These are phyloP conservation scores for Corchorus olitorius DNA, from an alignment of 345 rosid genomes.

Conservation along the genomic window DNA sequence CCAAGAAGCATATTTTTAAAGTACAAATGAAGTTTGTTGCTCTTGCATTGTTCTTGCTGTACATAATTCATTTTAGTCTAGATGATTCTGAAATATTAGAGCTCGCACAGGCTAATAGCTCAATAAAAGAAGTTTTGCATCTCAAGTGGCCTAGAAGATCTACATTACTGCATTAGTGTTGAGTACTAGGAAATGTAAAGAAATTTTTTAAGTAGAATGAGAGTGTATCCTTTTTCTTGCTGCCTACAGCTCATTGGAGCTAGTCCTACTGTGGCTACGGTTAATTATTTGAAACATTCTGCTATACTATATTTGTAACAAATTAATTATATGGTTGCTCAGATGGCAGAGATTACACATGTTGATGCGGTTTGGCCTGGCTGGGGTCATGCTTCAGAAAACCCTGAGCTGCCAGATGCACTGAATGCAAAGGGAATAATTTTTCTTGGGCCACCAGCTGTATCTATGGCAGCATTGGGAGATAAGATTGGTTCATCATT, in stretches of 20 bases:
- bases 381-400: slow-evolving; percentile 99
- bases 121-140: neutral
- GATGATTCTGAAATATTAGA: neutral
- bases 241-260: neutral
- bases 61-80: neutral
- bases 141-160: neutral
- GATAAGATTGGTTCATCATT: slow-evolving; percentile 99
- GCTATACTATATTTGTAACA: slow-evolving; percentile 14
- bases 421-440: slow-evolving; percentile 75
- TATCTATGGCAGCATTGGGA: slow-evolving; percentile 96
- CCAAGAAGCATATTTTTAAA: neutral
- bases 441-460: slow-evolving; percentile 93
- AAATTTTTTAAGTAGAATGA: neutral
- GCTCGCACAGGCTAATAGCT: neutral
- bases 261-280: neutral
- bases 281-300: neutral
- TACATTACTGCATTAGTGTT: neutral
- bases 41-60: neutral
- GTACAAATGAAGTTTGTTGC: slow-evolving; percentile 4
- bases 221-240: neutral
- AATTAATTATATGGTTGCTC: slow-evolving; percentile 24
- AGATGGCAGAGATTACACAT: slow-evolving; percentile 98
- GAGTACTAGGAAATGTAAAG: neutral
- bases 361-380: slow-evolving; percentile 99
- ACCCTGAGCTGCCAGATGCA: slow-evolving; percentile 96